phyloP scores from a whole-genome alignment of 345 rosid genomes.

The Bruguiera sexangula region DNA sequence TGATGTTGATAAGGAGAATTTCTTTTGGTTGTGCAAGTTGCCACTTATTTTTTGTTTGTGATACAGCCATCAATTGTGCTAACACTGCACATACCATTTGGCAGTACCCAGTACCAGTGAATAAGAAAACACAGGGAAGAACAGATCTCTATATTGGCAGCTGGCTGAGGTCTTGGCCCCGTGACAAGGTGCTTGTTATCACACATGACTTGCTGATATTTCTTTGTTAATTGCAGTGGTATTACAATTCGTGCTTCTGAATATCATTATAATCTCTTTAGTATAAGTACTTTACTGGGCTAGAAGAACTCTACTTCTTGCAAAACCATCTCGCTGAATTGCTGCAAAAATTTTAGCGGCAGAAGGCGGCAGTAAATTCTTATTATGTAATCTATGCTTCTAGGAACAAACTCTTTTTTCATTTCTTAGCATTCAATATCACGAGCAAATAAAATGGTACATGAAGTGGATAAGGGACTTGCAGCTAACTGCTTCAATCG shows the following conservation, averaged over 20 bases:
- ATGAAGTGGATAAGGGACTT: conserved; percentile 1
- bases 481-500: conserved; percentile 3
- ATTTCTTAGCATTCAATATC: conserved; percentile 6
- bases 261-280: background rate
- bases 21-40: background rate
- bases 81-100: background rate
- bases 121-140: conserved; percentile 80
- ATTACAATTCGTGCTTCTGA: background rate
- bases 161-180: conserved; percentile 79
- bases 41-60: background rate
- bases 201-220: conserved; percentile 5
- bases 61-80: background rate
- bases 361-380: conserved; percentile 7
- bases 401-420: background rate
- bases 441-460: background rate
- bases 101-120: conserved; percentile 82
- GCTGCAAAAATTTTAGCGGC: background rate
- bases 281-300: conserved; percentile 1
- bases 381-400: background rate
- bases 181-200: conserved; percentile 64
- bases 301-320: background rate
- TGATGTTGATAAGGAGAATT: background rate
- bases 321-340: background rate
- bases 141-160: conserved; percentile 78
- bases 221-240: background rate